A percentile compares a stretch with the other conserved stretches of the same genome.
Conservation (phyloP, 2,329 filamentous ascomycete genomes). For the Bisporella sp. region DNA sequence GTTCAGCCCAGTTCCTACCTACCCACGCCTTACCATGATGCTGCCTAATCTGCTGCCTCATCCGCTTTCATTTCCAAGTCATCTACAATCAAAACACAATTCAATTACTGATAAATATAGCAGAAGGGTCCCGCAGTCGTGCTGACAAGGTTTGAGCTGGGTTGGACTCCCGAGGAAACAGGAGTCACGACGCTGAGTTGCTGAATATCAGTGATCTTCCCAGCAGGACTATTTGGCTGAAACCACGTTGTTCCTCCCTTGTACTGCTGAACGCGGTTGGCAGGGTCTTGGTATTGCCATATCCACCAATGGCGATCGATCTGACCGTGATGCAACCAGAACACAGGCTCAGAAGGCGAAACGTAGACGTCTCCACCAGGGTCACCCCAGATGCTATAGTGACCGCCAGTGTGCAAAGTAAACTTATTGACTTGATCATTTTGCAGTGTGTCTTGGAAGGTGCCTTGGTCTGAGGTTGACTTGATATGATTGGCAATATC, state of each 20-base stretch:
- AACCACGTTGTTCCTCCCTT: constrained; percentile 36
- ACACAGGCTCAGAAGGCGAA: constrained; percentile 38
- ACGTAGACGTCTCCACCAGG: constrained; percentile 38
- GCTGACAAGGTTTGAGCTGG: constrained; percentile 25
- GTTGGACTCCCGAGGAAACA: constrained; percentile 23
- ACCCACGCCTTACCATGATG: too few species aligned
- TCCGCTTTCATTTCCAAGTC: too few species aligned
- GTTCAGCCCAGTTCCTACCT: too few species aligned
- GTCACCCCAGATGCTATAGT: constrained; percentile 38
- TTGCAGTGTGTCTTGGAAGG: constrained; percentile 41
- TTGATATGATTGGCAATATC: constrained; percentile 34
- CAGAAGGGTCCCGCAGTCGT: constrained; percentile 38
- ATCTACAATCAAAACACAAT: background rate
- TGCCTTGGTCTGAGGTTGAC: constrained; percentile 28
- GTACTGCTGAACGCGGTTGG: constrained; percentile 21
- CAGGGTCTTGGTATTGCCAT: constrained; percentile 40
- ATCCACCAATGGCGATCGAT: constrained; percentile 42
- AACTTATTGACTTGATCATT: constrained; percentile 27
- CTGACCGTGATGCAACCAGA: constrained; percentile 39
- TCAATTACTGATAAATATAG: constrained; percentile 32
- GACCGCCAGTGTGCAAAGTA: constrained; percentile 35
- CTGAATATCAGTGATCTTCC: constrained; percentile 33
- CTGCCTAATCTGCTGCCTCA: too few species aligned
- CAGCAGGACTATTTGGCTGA: constrained; percentile 35
- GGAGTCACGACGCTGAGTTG: constrained; percentile 22